These are phyloP conservation scores for Talaromyces thailandensis DNA, from an alignment of 495 filamentous ascomycete genomes.

Conservation along the genomic window DNA sequence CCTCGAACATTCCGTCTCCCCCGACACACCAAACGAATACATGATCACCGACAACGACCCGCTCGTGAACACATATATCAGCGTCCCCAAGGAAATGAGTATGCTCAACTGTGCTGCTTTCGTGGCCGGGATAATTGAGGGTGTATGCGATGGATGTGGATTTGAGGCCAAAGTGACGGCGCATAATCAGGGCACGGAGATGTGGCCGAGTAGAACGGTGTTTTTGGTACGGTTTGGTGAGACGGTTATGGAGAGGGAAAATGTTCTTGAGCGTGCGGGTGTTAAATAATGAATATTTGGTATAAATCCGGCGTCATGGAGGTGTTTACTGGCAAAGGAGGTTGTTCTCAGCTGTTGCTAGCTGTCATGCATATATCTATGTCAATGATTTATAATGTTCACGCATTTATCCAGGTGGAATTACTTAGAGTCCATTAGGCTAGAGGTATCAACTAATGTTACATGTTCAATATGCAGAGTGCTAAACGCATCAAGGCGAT, in stretches of 20 bases:
- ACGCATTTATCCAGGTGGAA: not conserved
- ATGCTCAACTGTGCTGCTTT: slow-evolving; percentile 94
- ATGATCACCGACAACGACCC: slow-evolving; percentile 98
- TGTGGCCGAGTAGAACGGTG: slow-evolving; percentile 94
- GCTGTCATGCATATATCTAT: not conserved
- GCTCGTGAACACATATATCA: slow-evolving; percentile 86
- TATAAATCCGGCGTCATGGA: not conserved
- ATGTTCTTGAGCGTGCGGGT: slow-evolving; percentile 45
- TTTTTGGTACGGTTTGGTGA: slow-evolving; percentile 87
- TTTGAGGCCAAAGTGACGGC: slow-evolving; percentile 86
- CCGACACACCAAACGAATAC: slow-evolving; percentile 81
- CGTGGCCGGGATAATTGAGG: slow-evolving; percentile 92
- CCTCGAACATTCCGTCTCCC: slow-evolving; percentile 78
- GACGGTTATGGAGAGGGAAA: slow-evolving; percentile 86
- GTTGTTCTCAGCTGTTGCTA: not conserved
- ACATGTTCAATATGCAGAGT: not conserved
- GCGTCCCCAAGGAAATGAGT: slow-evolving; percentile 87
- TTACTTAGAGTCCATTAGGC: not conserved
- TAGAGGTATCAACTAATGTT: not conserved
- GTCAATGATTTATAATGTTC: not conserved
- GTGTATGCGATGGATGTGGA: slow-evolving; percentile 83
- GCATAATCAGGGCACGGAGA: slow-evolving; percentile 72
- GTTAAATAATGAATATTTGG: slow-evolving; percentile 24
- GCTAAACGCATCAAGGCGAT: not conserved
- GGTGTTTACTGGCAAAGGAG: not conserved